Base-by-base conservation (phyloP, 2,329 filamentous ascomycete species). In the Diaporthe citrichinensis region DNA sequence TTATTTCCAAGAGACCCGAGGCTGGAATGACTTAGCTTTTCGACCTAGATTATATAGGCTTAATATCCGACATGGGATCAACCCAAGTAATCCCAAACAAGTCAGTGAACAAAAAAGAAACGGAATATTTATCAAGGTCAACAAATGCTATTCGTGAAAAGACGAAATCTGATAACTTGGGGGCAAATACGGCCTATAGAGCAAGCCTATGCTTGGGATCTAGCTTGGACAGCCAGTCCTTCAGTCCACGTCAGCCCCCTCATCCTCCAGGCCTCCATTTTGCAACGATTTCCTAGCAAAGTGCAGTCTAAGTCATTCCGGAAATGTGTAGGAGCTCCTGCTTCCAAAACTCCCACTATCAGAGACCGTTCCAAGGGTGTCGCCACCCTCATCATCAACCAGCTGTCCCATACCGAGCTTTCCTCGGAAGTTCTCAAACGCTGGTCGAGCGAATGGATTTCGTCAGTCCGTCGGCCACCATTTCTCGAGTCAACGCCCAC, bases 1-100 rank as follows among this genome's bases (percentile, higher is more conserved):
- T 87, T 49, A 79, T 87, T 78, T 85, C 83, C 2, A 80, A 75
- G 77, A 83, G 82, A 79, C 53, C 68, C 4, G 36, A 53, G 3
- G 41, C 7, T 44, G 25, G 20, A 67, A 34, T 4, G 2, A 8
- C 17, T 25, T 41, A 55, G 41, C 31, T 28, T 31, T 1, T 9
- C 3, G 9, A 41, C 23, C 1, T 44, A 12, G 9, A 23, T 28
- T 55, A 23, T 31, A 23, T 39, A 39, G 14, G 12, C 17, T 44
- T 17, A 1, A 9, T 3, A 17, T 20, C 10, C 10, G 5, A 17
- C 10, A 2, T 5, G 15, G 14, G n/a, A 25, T 10, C 23, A 3
- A 1, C 17, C 7, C 44, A 20, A 46, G 6, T 46, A 7, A 7
- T 46, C 23, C 44, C 2, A 9, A 44, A 2, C 6, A 7, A 23